A percentile compares a stretch with the other conserved stretches of the same genome.
Conservation (phyloP, 2,329 filamentous ascomycete genomes). For the Botryotinia convoluta region DNA sequence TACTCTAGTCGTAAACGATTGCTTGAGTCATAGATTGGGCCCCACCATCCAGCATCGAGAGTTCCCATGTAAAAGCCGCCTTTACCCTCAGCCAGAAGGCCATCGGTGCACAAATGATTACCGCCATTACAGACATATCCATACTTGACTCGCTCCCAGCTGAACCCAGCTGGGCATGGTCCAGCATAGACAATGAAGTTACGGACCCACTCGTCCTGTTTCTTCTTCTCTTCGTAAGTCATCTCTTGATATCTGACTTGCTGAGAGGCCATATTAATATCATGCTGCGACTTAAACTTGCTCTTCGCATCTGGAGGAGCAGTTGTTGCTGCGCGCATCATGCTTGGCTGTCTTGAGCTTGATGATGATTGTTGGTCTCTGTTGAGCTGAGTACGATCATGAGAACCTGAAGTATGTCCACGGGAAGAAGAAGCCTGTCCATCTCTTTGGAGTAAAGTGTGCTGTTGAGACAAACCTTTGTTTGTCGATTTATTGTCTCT, state of each 20-base stretch:
- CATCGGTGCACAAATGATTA: constrained; percentile 26
- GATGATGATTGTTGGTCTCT: constrained; percentile 1
- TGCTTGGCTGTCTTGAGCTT: neutral
- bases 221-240: constrained; percentile 18
- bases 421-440: neutral
- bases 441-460: constrained; percentile 1
- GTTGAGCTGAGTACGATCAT: neutral
- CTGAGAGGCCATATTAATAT: constrained; percentile 25
- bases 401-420: too few species aligned
- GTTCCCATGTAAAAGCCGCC: constrained; percentile 23
- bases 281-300: constrained; percentile 5
- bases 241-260: constrained; percentile 24
- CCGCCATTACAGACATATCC: constrained; percentile 29
- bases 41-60: constrained; percentile 11
- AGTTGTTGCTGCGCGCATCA: constrained; percentile 7
- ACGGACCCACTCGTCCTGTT: constrained; percentile 29
- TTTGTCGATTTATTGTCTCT: neutral
- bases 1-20: fast-evolving
- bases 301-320: constrained; percentile 9
- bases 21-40: neutral
- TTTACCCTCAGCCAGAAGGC: constrained; percentile 27
- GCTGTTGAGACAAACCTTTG: neutral
- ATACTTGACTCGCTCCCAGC: constrained; percentile 21
- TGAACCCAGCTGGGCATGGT: constrained; percentile 22
- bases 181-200: constrained; percentile 13